phyloP scores from a whole-genome alignment of 805 yeast species.

The Sugiyamaella americana region DNA sequence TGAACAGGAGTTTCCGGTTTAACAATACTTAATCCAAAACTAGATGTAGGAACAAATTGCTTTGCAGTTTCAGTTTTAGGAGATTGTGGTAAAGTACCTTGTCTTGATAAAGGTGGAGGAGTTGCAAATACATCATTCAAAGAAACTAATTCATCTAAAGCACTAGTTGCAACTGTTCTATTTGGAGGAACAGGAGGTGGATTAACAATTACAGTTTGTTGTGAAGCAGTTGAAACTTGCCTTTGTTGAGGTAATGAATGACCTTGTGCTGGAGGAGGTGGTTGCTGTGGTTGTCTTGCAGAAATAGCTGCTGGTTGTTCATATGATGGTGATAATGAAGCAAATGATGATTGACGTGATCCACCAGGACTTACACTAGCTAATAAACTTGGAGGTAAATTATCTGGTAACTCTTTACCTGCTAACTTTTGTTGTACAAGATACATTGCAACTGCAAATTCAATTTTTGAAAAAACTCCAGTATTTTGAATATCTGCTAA shows the following conservation, averaged over 20 bases:
- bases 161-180: slow-evolving; percentile 17
- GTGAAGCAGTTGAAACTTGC: slow-evolving; percentile 1
- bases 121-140: slow-evolving; percentile 49
- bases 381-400: slow-evolving; percentile 62
- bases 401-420: slow-evolving; percentile 72
- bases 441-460: slow-evolving; percentile 91
- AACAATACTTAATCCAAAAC: slow-evolving; percentile 72
- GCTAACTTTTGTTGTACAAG: slow-evolving; percentile 78
- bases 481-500: slow-evolving; percentile 82
- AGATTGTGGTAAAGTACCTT: slow-evolving; percentile 11
- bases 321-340: neutral
- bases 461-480: slow-evolving; percentile 72
- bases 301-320: slow-evolving; percentile 15
- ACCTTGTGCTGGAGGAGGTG: neutral
- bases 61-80: slow-evolving; percentile 11
- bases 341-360: slow-evolving; percentile 25
- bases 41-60: slow-evolving; percentile 72
- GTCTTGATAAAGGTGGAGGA: slow-evolving; percentile 31
- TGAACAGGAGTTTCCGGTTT: slow-evolving; percentile 17
- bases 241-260: neutral
- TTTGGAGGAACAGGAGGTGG: slow-evolving; percentile 11
- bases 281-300: slow-evolving; percentile 13
- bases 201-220: neutral
- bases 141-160: slow-evolving; percentile 35
- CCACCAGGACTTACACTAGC: slow-evolving; percentile 29